Percentiles rank a stretch among this genome's conserved stretches.
These are phyloP conservation scores for Lentinula sp. DNA, from an alignment of 768 basidiomycete species.

Conservation along the genomic window DNA sequence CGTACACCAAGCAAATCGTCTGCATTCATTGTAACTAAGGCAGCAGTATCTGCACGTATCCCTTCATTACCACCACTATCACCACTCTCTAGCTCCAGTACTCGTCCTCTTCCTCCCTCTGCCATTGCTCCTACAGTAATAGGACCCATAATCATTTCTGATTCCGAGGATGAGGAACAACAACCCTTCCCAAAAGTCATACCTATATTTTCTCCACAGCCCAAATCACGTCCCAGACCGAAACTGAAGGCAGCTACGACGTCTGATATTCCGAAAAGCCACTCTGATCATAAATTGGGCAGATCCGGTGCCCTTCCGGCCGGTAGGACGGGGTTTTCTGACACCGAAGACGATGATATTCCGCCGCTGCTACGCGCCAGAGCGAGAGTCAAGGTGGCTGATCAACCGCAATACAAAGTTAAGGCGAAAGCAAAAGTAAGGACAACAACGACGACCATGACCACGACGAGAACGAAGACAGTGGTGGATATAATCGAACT, in stretches of 20 bases:
- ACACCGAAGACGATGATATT: not conserved
- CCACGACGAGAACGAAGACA: not conserved
- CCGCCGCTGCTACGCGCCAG: not conserved
- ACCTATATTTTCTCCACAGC: not conserved
- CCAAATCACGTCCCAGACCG: not conserved
- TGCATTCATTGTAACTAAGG: not conserved
- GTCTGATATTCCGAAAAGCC: not conserved
- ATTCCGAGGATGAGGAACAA: not conserved
- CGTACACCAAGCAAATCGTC: not conserved
- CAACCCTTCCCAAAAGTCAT: not conserved
- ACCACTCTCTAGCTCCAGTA: not conserved
- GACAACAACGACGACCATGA: not conserved
- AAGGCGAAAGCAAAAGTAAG: not conserved
- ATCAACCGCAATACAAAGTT: conserved; percentile 36
- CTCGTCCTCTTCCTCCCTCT: not conserved
- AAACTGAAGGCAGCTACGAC: not conserved
- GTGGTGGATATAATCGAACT: not conserved
- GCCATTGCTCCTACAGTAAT: not conserved
- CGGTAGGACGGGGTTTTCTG: not conserved
- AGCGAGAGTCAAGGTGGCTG: conserved; percentile 16
- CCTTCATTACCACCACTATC: not conserved
- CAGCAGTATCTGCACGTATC: not conserved
- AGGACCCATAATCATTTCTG: not conserved
- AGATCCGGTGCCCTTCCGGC: not conserved
- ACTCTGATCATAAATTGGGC: not conserved